Conservation (phyloP, 2,329 filamentous ascomycete species). For the Alternaria arborescens region DNA sequence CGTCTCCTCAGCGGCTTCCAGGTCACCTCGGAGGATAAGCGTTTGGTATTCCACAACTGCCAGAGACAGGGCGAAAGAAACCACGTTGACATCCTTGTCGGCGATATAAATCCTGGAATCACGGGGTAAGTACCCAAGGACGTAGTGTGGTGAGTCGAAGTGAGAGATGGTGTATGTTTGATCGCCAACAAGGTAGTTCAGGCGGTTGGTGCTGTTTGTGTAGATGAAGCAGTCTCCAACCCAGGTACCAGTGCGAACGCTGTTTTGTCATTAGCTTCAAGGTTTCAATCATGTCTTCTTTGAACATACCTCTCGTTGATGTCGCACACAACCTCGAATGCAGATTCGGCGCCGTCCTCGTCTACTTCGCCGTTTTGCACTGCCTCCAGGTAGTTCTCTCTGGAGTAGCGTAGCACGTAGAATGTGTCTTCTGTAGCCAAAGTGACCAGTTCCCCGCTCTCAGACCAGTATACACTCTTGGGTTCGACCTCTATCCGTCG, state of each 20-base stretch:
- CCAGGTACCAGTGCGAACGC: slow-evolving; percentile 94
- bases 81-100: slow-evolving; percentile 93
- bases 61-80: slow-evolving; percentile 89
- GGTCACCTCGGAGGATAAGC: slow-evolving; percentile 88
- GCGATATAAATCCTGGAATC: slow-evolving; percentile 95
- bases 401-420: slow-evolving; percentile 90
- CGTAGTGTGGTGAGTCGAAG: slow-evolving; percentile 94
- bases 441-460: slow-evolving; percentile 90
- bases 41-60: slow-evolving; percentile 97
- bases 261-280: slow-evolving; percentile 46
- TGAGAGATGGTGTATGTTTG: slow-evolving; percentile 98
- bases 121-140: slow-evolving; percentile 92
- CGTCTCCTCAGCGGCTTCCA: slow-evolving; percentile 88
- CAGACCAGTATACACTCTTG: slow-evolving; percentile 89
- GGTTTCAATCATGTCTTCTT: slow-evolving; percentile 20
- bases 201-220: slow-evolving; percentile 93
- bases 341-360: slow-evolving; percentile 90
- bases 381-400: slow-evolving; percentile 86
- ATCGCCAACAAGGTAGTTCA: slow-evolving; percentile 98
- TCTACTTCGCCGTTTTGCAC: slow-evolving; percentile 84
- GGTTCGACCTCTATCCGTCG: slow-evolving; percentile 87
- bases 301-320: slow-evolving; percentile 81
- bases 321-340: slow-evolving; percentile 95
- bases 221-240: slow-evolving; percentile 99
- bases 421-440: slow-evolving; percentile 95